Evolutionary conservation across 2,329 filamentous ascomycete species (phyloP).

Genomic region (Coniochaeta hoffmannii): DNA sequence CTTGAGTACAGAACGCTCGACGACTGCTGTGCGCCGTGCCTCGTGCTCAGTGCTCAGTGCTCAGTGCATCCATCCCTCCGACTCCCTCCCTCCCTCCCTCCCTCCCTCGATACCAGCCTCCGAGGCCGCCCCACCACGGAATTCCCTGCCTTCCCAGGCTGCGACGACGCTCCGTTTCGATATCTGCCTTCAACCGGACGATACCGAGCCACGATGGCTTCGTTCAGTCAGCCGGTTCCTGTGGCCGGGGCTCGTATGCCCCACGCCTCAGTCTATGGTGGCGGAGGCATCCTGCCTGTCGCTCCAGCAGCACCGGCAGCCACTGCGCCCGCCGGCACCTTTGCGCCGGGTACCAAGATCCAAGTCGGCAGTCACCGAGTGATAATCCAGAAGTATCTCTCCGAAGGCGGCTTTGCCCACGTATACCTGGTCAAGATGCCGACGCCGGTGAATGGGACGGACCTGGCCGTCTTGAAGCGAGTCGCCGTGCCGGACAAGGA

Average conservation of each 20-base stretch:
- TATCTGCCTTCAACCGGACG: neutral
- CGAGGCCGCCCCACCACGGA: neutral
- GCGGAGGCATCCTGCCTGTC: slow-evolving; percentile 32
- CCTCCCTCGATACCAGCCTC: neutral
- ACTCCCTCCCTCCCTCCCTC: neutral
- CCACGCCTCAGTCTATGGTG: slow-evolving; percentile 36
- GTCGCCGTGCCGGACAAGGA: slow-evolving; percentile 97
- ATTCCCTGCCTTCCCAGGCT: neutral
- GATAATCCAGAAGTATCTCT: slow-evolving; percentile 93
- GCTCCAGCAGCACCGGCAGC: slow-evolving; percentile 18
- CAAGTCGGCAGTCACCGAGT: slow-evolving; percentile 90
- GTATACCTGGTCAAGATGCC: slow-evolving; percentile 92
- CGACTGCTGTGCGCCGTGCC: neutral
- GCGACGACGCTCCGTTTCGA: neutral
- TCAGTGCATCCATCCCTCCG: neutral
- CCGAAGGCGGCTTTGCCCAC: slow-evolving; percentile 95
- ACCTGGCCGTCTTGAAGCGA: slow-evolving; percentile 82
- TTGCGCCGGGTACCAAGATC: slow-evolving; percentile 90
- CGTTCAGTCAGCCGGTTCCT: slow-evolving; percentile 29
- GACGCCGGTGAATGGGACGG: slow-evolving; percentile 66
- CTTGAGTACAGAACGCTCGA: neutral
- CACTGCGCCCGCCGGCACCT: slow-evolving; percentile 69
- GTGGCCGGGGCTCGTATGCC: slow-evolving; percentile 29
- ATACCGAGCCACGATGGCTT: slow-evolving; percentile 24
- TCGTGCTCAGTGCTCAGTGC: neutral